Percentiles rank a stretch among this genome's conserved stretches.
Evolutionary conservation across 1,284 basidiomycete genomes (phyloP).

Genomic region (Rhizoctonia solani): DNA sequence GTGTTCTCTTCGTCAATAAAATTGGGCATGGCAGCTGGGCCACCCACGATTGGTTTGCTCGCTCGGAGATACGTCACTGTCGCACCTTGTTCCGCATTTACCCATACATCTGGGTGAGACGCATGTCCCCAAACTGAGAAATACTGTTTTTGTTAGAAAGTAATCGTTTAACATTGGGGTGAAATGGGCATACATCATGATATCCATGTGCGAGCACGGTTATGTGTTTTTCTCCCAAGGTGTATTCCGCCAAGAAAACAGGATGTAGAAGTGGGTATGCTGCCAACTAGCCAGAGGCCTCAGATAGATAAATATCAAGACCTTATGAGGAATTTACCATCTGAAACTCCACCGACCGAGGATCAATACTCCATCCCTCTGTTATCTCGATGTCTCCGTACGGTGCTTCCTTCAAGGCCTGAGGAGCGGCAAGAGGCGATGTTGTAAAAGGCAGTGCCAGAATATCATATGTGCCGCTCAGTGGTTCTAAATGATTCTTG

Average conservation of each 20-base stretch:
- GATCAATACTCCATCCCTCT: constrained; percentile 16
- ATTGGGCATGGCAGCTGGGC: neutral
- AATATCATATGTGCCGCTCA: constrained; percentile 48
- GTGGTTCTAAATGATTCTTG: constrained; percentile 25
- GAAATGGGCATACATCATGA: constrained; percentile 5
- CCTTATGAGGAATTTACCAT: constrained; percentile 42
- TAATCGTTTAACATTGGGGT: neutral
- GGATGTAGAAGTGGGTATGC: constrained; percentile 53
- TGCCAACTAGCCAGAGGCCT: constrained; percentile 39
- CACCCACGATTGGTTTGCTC: neutral
- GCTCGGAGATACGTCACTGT: constrained; percentile 5
- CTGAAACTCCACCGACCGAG: constrained; percentile 34
- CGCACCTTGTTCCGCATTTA: neutral
- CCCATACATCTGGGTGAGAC: constrained; percentile 11
- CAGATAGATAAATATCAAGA: neutral
- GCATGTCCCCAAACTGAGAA: constrained; percentile 22
- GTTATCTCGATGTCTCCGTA: constrained; percentile 41
- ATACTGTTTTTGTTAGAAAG: neutral
- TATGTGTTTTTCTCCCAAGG: constrained; percentile 7
- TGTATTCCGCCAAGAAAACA: constrained; percentile 49
- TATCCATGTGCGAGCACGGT: constrained; percentile 20
- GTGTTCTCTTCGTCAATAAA: neutral
- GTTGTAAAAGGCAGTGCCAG: constrained; percentile 47
- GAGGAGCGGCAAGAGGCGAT: constrained; percentile 45
- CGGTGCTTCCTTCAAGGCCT: constrained; percentile 41